Evolutionary conservation across 169 alveolate species (phyloP).

Genomic region (Theileria sp.): DNA sequence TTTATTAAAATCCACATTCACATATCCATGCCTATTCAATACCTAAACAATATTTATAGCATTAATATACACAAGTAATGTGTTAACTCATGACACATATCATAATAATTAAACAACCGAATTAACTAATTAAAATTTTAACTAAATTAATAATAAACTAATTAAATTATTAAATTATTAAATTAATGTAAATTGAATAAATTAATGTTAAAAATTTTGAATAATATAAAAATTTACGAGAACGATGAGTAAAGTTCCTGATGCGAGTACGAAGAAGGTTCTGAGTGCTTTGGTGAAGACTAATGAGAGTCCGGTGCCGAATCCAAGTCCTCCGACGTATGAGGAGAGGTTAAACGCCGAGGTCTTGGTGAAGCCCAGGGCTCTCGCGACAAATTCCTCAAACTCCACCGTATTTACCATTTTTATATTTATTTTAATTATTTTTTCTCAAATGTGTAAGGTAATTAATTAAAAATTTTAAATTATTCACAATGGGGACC

Average conservation of each 20-base stretch:
- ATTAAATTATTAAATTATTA: no score
- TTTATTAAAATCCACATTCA: conserved; percentile 4
- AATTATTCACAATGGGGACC: conserved; percentile 4
- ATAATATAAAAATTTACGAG: conserved; percentile 18
- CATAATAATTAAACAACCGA: no score
- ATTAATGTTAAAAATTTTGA: no score
- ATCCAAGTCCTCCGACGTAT: conserved; percentile 56
- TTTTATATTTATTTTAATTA: background rate
- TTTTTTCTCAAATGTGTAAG: background rate
- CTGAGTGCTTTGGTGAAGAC: conserved; percentile 29
- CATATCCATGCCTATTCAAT: conserved; percentile 7
- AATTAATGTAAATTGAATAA: no score
- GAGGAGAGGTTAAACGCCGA: conserved; percentile 37
- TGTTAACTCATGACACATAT: no score
- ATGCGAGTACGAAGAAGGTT: conserved; percentile 17
- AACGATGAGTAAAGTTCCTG: conserved; percentile 36
- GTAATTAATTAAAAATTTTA: no score
- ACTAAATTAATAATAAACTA: no score
- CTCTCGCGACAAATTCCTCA: conserved; percentile 4
- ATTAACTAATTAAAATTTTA: no score
- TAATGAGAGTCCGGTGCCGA: conserved; percentile 48
- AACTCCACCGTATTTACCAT: background rate
- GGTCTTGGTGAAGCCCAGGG: conserved; percentile 24
- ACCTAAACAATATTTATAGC: background rate
- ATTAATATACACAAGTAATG: background rate